Conservation (phyloP, 1,284 basidiomycete species). For the Fomitopsis betulina region DNA sequence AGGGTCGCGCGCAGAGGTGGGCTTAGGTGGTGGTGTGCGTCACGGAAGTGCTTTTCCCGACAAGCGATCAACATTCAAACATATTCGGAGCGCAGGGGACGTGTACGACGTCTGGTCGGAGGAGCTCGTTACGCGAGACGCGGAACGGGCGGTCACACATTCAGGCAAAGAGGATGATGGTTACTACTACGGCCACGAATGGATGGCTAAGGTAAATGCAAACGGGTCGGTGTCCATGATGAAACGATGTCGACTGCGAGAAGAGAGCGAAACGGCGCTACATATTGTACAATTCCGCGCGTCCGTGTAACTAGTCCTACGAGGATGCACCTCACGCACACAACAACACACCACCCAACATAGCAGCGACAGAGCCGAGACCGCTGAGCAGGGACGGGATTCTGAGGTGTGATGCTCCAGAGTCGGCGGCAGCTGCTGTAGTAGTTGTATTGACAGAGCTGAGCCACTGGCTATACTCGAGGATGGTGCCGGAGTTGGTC, state of each 20-base stretch:
- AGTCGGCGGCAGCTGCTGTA: conserved; percentile 13
- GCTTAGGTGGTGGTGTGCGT: too few relatives aligned
- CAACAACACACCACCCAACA: background rate
- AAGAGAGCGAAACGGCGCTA: background rate
- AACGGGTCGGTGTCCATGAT: too few relatives aligned
- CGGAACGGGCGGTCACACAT: too few relatives aligned
- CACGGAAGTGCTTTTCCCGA: too few relatives aligned
- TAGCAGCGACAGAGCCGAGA: background rate
- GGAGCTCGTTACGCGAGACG: too few relatives aligned
- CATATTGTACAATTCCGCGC: background rate
- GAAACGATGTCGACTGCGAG: too few relatives aligned
- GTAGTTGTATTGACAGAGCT: conserved; percentile 39
- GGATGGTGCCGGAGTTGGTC: conserved; percentile 45
- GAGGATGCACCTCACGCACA: background rate
- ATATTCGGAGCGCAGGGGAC: too few relatives aligned
- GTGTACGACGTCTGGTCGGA: too few relatives aligned
- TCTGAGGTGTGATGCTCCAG: background rate
- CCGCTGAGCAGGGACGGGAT: background rate
- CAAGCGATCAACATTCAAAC: too few relatives aligned
- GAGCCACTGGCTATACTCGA: conserved; percentile 51
- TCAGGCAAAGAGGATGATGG: too few relatives aligned
- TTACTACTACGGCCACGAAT: too few relatives aligned
- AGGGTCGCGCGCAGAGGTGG: too few relatives aligned
- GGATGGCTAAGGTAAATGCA: background rate
- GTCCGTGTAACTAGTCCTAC: background rate